These are phyloP conservation scores for Rheum nobile DNA, from an alignment of 148 eudicot genomes.

Conservation along the genomic window DNA sequence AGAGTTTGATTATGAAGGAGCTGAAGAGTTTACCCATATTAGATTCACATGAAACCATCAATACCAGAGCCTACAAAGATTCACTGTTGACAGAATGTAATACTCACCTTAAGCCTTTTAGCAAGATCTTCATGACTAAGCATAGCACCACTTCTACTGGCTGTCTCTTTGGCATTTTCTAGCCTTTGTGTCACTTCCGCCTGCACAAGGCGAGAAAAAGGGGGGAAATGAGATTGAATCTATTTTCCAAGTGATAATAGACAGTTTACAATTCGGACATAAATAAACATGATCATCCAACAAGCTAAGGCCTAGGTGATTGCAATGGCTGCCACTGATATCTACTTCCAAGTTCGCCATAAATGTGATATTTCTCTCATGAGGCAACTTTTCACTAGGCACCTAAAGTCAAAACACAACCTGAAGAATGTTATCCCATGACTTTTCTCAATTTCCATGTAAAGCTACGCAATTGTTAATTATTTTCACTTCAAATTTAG, in stretches of 20 bases:
- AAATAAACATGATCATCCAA: not conserved
- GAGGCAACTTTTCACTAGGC: not conserved
- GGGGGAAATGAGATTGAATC: not conserved
- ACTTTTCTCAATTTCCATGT: not conserved
- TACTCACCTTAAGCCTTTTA: conserved; percentile 72
- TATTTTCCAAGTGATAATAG: not conserved
- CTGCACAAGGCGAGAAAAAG: conserved; percentile 27
- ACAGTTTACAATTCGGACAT: not conserved
- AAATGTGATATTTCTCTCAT: not conserved
- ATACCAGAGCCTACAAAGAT: not conserved
- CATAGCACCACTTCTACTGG: conserved; percentile 39
- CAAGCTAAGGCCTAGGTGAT: not conserved
- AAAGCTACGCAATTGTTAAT: not conserved
- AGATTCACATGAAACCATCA: not conserved
- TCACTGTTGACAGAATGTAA: not conserved
- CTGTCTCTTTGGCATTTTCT: conserved; percentile 55
- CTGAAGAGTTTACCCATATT: not conserved
- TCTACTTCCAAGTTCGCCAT: not conserved
- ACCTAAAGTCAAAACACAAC: not conserved
- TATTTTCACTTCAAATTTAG: not conserved
- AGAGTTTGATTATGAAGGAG: not conserved
- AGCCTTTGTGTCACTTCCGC: conserved; percentile 73
- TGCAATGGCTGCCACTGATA: not conserved
- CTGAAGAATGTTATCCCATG: not conserved
- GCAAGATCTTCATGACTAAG: conserved; percentile 90